phyloP scores from a whole-genome alignment of 495 filamentous ascomycete genomes.

The Cairneyella variabilis region DNA sequence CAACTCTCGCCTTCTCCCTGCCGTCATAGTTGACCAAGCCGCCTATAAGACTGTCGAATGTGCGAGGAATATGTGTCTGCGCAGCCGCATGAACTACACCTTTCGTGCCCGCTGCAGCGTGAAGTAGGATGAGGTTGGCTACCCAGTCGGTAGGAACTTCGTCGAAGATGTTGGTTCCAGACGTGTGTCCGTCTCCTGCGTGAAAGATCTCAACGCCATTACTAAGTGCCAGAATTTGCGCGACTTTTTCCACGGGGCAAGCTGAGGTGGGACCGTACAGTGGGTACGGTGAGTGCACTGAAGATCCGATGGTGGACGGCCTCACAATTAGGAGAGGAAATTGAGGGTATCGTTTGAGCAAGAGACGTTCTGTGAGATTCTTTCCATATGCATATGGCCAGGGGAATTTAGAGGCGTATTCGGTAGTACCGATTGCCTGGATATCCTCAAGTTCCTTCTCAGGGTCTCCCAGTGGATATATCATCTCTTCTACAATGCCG shows the following conservation, averaged over 20 bases:
- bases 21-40: not conserved
- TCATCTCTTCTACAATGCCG: conserved; percentile 7
- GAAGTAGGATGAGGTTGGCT: conserved; percentile 15
- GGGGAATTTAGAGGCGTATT: conserved; percentile 3
- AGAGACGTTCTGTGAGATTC: conserved; percentile 11
- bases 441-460: conserved; percentile 8
- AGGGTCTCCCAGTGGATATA: conserved; percentile 6
- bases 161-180: conserved; percentile 11
- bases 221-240: not conserved
- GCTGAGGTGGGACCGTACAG: conserved; percentile 8
- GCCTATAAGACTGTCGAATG: not conserved
- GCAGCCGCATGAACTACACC: conserved; percentile 14
- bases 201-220: not conserved
- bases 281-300: conserved; percentile 8
- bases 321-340: conserved; percentile 11
- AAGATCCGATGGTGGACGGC: conserved; percentile 9
- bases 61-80: not conserved
- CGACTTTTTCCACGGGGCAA: conserved; percentile 5
- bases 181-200: not conserved
- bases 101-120: conserved; percentile 2
- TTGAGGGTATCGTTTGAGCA: conserved; percentile 4
- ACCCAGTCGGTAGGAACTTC: conserved; percentile 16
- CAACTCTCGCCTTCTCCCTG: not conserved
- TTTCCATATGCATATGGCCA: conserved; percentile 17
- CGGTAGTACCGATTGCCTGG: conserved; percentile 1